Conservation (phyloP, 768 basidiomycete species). For the Infundibulicybe gibba region DNA sequence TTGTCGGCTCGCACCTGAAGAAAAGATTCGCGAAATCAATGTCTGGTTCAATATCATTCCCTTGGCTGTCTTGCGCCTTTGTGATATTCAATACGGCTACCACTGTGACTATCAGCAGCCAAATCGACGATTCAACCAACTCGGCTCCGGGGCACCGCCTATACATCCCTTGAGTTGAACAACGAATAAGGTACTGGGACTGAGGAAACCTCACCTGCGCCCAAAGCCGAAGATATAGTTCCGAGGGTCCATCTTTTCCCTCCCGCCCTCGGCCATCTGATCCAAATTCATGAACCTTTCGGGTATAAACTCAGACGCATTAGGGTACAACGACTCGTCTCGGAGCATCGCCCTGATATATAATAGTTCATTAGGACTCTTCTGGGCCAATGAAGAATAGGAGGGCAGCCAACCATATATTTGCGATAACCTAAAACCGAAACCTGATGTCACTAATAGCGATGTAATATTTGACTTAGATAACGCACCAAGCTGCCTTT, state of each 20-base stretch:
- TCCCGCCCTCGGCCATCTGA: conserved; percentile 10
- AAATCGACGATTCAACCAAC: conserved; percentile 9
- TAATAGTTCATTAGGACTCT: neutral
- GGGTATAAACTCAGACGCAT: conserved; percentile 37
- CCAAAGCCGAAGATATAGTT: conserved; percentile 19
- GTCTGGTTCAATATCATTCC: conserved; percentile 6
- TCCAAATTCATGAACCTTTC: conserved; percentile 28
- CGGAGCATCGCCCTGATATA: conserved; percentile 32
- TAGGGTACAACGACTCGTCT: conserved; percentile 29
- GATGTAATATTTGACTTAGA: conserved; percentile 30
- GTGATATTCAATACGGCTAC: conserved; percentile 7
- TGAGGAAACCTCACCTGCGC: conserved; percentile 10
- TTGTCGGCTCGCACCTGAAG: neutral
- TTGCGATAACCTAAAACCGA: neutral
- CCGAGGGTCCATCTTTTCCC: neutral
- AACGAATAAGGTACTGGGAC: too few relatives aligned
- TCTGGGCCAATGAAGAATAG: too few relatives aligned
- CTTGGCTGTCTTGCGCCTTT: conserved; percentile 3
- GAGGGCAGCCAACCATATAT: conserved; percentile 3
- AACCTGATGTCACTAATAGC: conserved; percentile 15
- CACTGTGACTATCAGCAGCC: conserved; percentile 7
- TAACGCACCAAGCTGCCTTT: conserved; percentile 27
- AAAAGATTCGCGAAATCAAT: conserved; percentile 2
- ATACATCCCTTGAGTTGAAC: too few relatives aligned
- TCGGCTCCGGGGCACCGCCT: conserved; percentile 8